Evolutionary conservation across 2,329 filamentous ascomycete genomes (phyloP), one percentile per base, ranked within the genome.

Genomic region (Aquanectria penicillioides): DNA sequence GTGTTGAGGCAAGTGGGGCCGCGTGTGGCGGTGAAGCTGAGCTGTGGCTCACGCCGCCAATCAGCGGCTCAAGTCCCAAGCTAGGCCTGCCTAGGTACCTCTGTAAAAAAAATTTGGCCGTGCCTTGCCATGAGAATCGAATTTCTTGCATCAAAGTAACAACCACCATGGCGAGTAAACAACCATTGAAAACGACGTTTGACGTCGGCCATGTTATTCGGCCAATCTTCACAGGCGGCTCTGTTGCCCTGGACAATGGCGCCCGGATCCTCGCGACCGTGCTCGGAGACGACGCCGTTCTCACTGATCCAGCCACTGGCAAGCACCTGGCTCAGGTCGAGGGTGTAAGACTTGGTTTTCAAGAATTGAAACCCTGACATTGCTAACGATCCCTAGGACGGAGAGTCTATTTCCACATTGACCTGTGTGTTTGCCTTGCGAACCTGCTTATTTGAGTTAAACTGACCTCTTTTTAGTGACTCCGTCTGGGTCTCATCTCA

Each of bases 141-240:
- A 59, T 43, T 57, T 50, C 59, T 58, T 61, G 34, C 65, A 63
- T 58, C 54, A 40, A 64, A 57, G 59, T 57, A 64, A 47, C 57
- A 37, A 29, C 23, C 40, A 67, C 44, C 55, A 76, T 90, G 87
- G 84, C 87, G 53, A 84, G 79, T 61, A 87, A 86, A 75, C 79
- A 86, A 59, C 81, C 85, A 15, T 81, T 86, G 68, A 96, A 93
- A 82, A 97, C 93, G 57, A 97, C 94, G 4, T 99, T 97, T 75
- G 92, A 96, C 72, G 86, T 90, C 57, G 85, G 85, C 65, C 88
- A 90, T 71, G 91, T 93, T 43, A 91, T 99, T 54, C 91, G 93
- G 69, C 95, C 95, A 17, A 94, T 98, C 46, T 97, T 95, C 73
- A 97, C 94, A 2, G 95, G 95, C 52, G 95, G 95, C 37, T 90